Conservation (phyloP, 305 asterid genomes). For the Withania somnifera region DNA sequence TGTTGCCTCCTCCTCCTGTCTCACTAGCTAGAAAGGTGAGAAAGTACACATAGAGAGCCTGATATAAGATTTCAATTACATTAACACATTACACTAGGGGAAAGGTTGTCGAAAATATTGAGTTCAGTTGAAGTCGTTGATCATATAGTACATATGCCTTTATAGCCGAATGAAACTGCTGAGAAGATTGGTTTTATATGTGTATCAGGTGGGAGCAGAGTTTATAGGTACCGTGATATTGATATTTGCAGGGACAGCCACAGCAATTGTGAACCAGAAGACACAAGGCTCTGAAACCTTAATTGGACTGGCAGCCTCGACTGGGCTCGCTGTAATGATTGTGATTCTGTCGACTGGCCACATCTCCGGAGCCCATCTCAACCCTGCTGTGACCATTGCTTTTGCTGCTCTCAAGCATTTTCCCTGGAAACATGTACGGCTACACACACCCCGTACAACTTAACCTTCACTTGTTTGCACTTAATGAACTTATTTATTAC, state of each 20-base stretch:
- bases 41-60: not conserved
- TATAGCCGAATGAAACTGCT: not conserved
- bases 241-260: conserved; percentile 66
- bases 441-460: not conserved
- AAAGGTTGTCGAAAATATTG: not conserved
- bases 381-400: conserved; percentile 71
- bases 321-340: conserved; percentile 74
- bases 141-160: not conserved
- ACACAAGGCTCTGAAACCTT: conserved; percentile 63
- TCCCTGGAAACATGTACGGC: conserved; percentile 63
- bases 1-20: conserved; percentile 57
- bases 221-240: conserved; percentile 77
- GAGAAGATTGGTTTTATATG: not conserved
- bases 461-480: not conserved
- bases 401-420: conserved; percentile 77
- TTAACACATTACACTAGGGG: not conserved
- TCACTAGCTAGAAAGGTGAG: conserved; percentile 72
- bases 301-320: conserved; percentile 48
- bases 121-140: not conserved
- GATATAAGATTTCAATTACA: not conserved
- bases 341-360: conserved; percentile 84
- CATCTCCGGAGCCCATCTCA: conserved; percentile 89
- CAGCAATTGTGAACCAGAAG: conserved; percentile 65
- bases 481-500: not conserved
- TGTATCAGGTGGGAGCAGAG: conserved; percentile 83